Evolutionary conservation across 1,139 yeast species (phyloP).

Genomic region (Yamadazyma triangularis): DNA sequence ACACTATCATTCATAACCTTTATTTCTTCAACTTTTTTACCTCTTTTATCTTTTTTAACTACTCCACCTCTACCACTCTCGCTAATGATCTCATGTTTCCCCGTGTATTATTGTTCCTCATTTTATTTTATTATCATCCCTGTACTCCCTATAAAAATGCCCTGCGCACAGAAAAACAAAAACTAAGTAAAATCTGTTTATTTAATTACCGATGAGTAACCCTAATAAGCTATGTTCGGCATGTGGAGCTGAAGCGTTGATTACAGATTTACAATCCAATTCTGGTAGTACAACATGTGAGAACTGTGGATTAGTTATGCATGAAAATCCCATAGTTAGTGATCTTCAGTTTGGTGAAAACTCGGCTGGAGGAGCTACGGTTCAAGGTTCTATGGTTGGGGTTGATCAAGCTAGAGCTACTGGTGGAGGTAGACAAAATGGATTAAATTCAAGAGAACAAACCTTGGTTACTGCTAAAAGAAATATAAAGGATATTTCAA

Average conservation of each 20-base stretch:
- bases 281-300: constrained; percentile 78
- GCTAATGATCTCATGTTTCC: background rate
- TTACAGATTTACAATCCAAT: constrained; percentile 42
- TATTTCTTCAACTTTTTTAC: background rate
- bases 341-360: constrained; percentile 94
- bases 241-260: constrained; percentile 31
- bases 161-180: background rate
- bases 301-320: constrained; percentile 80
- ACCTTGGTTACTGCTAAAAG: constrained; percentile 78
- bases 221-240: constrained; percentile 16
- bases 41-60: too few relatives aligned
- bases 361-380: constrained; percentile 90
- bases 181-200: background rate
- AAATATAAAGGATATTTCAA: constrained; percentile 75
- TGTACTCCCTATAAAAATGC: background rate
- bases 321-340: constrained; percentile 90
- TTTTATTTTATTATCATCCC: background rate
- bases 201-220: background rate
- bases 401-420: constrained; percentile 82
- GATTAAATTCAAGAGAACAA: constrained; percentile 83
- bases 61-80: too few relatives aligned
- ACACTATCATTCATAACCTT: too few relatives aligned
- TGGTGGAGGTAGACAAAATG: constrained; percentile 58
- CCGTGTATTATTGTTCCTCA: background rate
- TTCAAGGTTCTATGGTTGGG: constrained; percentile 90